Base-by-base conservation (phyloP, 129 eudicot genomes). In the Gnaphalium uliginosum region DNA sequence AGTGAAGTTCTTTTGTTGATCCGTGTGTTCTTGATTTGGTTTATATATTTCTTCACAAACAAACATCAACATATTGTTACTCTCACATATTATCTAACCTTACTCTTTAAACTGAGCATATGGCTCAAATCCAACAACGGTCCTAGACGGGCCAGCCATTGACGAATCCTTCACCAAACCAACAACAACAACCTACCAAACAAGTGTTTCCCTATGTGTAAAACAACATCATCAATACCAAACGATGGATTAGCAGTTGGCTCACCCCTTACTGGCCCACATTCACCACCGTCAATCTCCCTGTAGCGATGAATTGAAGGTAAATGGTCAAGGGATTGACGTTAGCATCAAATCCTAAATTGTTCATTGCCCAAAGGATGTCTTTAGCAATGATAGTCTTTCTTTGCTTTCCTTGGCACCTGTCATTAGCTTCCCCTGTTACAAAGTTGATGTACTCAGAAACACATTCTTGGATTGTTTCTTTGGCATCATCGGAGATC, bases 241-340 rank as follows among this genome's bases (percentile, higher is more conserved):
- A 66, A 26, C 17, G 27, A 62, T 26, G 8, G 15, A 7, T 33
- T 66, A 14, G 70, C 32, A 8, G 15, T 9, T 19, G 53, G 70
- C 23, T 66, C 70, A 66, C 66, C 68, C 60, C 86, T 77, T 13
- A 86, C 5, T 1, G 88, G 17, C 53, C 89, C 86, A 69, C 88
- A 88, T 2, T 88, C 96, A 2, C 89, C 87, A 0, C 81, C 81
- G 8, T 82, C 83, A 8, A 60, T 25, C 65, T 82, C 86, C 64
- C 86, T 82, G n/a, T 82, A 68, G 14, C 66, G 78, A 0, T 76
- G 81, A n/a, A n/a, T n/a, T n/a, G n/a, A 46, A 81, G 81, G 62
- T 81, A 81, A 15, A 71, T n/a, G 14, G 81, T 82, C 51, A 78
- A 72, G 19, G 82, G 79, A 22, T 68, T 80, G 43, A 82, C 71